Evolutionary conservation across 2,329 filamentous ascomycete genomes (phyloP).

Genomic region (Colletotrichum graminicola): DNA sequence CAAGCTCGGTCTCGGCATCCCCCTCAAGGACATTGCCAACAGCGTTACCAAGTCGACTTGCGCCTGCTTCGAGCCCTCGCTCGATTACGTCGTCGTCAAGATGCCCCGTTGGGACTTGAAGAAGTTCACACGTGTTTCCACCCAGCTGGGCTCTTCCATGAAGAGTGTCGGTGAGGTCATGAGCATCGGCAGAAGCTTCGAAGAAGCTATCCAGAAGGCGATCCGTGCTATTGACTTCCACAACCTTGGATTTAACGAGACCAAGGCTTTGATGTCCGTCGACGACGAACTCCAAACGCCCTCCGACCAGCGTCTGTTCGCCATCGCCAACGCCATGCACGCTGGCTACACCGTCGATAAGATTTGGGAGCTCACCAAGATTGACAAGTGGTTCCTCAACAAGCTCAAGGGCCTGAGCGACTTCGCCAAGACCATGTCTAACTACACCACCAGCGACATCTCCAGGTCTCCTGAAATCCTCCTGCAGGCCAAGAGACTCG

Average conservation of each 20-base stretch:
- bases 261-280: constrained; percentile 91
- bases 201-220: constrained; percentile 98
- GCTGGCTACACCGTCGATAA: constrained; percentile 93
- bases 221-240: constrained; percentile 95
- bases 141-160: constrained; percentile 96
- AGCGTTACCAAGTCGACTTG: constrained; percentile 95
- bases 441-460: constrained; percentile 74
- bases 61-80: constrained; percentile 97
- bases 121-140: constrained; percentile 98
- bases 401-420: constrained; percentile 92
- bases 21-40: constrained; percentile 96
- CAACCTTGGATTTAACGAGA: constrained; percentile 95
- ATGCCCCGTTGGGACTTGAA: constrained; percentile 99
- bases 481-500: constrained; percentile 89
- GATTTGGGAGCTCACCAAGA: constrained; percentile 98
- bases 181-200: constrained; percentile 96
- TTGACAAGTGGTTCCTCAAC: constrained; percentile 98
- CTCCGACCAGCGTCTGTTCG: constrained; percentile 96
- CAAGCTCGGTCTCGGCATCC: constrained; percentile 94
- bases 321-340: constrained; percentile 98
- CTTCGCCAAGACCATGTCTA: constrained; percentile 84
- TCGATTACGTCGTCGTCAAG: constrained; percentile 98
- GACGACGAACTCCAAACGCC: constrained; percentile 97
- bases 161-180: constrained; percentile 99
- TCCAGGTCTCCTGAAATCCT: constrained; percentile 75